Evolutionary conservation across 2,329 filamentous ascomycete genomes (phyloP).

Genomic region (Xylaria polymorpha): DNA sequence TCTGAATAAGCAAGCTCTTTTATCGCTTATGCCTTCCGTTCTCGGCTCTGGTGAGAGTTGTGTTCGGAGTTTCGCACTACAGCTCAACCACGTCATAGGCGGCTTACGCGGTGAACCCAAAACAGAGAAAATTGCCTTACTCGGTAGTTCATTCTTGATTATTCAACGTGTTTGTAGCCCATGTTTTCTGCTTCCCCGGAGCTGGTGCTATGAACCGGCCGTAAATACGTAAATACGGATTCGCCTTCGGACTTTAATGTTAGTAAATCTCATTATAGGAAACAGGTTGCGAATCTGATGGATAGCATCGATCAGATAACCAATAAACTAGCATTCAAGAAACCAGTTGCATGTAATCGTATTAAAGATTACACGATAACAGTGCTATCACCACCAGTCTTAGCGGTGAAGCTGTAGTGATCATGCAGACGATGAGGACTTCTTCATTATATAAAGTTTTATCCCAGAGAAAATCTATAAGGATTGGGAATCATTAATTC

Average conservation of each 20-base stretch:
- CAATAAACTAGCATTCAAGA: neutral
- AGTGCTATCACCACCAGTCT: too few relatives aligned
- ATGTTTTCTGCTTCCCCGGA: neutral
- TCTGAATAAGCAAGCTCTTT: neutral
- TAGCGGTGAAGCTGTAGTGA: neutral
- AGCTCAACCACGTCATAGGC: neutral
- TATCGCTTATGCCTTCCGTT: neutral
- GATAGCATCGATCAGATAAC: neutral
- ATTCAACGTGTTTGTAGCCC: neutral
- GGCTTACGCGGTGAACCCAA: neutral
- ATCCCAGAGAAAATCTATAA: too few relatives aligned
- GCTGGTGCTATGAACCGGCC: neutral
- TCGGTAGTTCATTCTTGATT: neutral
- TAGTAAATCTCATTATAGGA: neutral
- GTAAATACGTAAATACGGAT: too few relatives aligned
- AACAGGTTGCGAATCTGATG: neutral
- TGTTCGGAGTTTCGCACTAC: constrained; percentile 6
- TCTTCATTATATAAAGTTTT: neutral
- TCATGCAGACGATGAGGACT: neutral
- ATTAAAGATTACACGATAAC: neutral
- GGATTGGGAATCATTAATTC: neutral
- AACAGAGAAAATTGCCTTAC: neutral
- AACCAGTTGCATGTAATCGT: neutral
- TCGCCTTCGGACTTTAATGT: neutral
- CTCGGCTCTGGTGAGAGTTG: neutral